Evolutionary conservation across 1,284 basidiomycete genomes (phyloP).

Genomic region (Marasmius oreades): DNA sequence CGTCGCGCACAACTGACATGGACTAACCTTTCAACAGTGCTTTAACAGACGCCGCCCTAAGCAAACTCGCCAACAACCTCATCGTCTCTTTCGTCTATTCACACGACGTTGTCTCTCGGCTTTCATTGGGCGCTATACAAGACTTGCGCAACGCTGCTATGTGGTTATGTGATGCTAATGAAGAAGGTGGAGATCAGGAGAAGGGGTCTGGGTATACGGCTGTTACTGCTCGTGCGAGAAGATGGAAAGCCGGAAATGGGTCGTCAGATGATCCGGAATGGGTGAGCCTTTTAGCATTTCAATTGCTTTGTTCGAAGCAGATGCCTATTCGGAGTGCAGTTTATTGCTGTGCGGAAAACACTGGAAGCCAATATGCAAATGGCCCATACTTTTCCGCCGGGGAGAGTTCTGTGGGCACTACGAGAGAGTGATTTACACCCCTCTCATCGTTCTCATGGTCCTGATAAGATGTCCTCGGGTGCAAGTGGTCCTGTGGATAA

Average conservation of each 20-base stretch:
- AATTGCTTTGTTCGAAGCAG: conserved; percentile 4
- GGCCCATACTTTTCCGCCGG: conserved; percentile 74
- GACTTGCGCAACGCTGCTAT: conserved; percentile 73
- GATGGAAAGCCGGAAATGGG: conserved; percentile 55
- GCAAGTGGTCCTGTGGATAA: conserved; percentile 33
- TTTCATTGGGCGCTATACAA: conserved; percentile 74
- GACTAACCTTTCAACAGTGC: conserved; percentile 37
- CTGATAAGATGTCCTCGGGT: not conserved
- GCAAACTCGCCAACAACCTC: conserved; percentile 51
- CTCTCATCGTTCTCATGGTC: conserved; percentile 34
- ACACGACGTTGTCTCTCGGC: conserved; percentile 75
- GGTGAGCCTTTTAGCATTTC: conserved; percentile 38
- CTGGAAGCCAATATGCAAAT: conserved; percentile 83
- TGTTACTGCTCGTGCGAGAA: conserved; percentile 56
- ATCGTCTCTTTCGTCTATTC: conserved; percentile 80
- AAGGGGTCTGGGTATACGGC: conserved; percentile 49
- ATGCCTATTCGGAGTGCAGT: conserved; percentile 37
- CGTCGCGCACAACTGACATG: not conserved
- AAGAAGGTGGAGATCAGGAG: conserved; percentile 24
- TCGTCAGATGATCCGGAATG: conserved; percentile 57
- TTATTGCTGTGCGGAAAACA: conserved; percentile 75
- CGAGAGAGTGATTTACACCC: conserved; percentile 63
- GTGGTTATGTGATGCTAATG: conserved; percentile 75
- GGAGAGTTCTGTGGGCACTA: conserved; percentile 76
- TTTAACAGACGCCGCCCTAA: conserved; percentile 53